Evolutionary conservation across 805 yeast species (phyloP).

Genomic region (Nakazawaea ambrosiae): DNA sequence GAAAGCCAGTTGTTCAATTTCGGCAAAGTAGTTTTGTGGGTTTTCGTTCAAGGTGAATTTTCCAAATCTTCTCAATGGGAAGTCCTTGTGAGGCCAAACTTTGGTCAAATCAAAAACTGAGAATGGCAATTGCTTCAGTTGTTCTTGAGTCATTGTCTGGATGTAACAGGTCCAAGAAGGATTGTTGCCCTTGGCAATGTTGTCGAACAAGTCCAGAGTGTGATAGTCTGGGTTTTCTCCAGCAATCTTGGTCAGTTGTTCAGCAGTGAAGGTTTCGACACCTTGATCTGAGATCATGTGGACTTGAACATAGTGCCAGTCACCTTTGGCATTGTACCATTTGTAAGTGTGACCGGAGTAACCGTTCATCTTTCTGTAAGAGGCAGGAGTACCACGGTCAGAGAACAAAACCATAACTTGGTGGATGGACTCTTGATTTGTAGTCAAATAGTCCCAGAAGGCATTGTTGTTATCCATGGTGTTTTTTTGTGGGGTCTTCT

Average conservation of each 20-base stretch:
- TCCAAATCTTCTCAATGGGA: slow-evolving; percentile 84
- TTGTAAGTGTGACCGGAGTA: slow-evolving; percentile 82
- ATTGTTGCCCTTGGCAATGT: slow-evolving; percentile 67
- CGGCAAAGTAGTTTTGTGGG: slow-evolving; percentile 83
- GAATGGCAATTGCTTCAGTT: slow-evolving; percentile 69
- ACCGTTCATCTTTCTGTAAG: slow-evolving; percentile 74
- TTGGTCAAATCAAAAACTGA: slow-evolving; percentile 88
- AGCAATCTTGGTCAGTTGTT: slow-evolving; percentile 59
- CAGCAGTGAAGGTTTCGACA: slow-evolving; percentile 41
- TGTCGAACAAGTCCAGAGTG: slow-evolving; percentile 71
- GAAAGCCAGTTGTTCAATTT: slow-evolving; percentile 80
- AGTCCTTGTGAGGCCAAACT: slow-evolving; percentile 85
- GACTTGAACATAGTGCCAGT: slow-evolving; percentile 73
- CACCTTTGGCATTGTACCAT: slow-evolving; percentile 70
- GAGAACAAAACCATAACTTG: slow-evolving; percentile 69
- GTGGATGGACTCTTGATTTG: slow-evolving; percentile 68
- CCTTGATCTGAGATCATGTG: slow-evolving; percentile 63
- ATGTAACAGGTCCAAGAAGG: slow-evolving; percentile 85
- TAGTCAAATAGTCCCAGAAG: slow-evolving; percentile 80
- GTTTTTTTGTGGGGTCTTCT: slow-evolving; percentile 78
- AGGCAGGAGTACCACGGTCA: slow-evolving; percentile 78
- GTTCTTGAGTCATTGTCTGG: slow-evolving; percentile 80
- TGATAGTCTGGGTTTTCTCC: slow-evolving; percentile 81
- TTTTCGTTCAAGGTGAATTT: slow-evolving; percentile 72
- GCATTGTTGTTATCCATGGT: slow-evolving; percentile 64